Conservation (phyloP, 176 grass and related monocot genomes). For the Aegilops speltoides region DNA sequence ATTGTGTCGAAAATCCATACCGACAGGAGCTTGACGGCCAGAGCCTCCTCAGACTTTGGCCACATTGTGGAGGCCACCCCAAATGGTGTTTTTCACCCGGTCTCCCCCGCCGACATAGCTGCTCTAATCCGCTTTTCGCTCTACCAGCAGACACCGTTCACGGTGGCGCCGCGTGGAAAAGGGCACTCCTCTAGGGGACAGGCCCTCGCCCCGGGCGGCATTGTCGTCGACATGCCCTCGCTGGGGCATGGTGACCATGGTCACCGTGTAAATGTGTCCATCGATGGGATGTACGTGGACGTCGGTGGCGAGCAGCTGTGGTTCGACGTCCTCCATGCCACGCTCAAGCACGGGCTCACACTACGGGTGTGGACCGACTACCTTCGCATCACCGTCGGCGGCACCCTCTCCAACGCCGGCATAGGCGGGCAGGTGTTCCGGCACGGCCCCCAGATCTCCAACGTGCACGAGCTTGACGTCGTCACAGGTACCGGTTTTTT, state of each 20-base stretch:
- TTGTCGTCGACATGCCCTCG: constrained; percentile 55
- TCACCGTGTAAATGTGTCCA: background rate
- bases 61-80: constrained; percentile 25
- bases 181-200: constrained; percentile 62
- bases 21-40: background rate
- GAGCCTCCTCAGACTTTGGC: constrained; percentile 48
- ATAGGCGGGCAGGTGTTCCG: constrained; percentile 50
- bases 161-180: constrained; percentile 34
- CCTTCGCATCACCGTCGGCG: constrained; percentile 50
- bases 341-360: constrained; percentile 31
- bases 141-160: constrained; percentile 29
- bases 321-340: constrained; percentile 52
- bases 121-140: constrained; percentile 38
- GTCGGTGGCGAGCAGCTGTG: constrained; percentile 57
- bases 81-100: constrained; percentile 6
- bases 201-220: constrained; percentile 26
- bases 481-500: constrained; percentile 42
- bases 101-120: constrained; percentile 36
- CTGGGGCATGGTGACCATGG: background rate
- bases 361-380: constrained; percentile 47
- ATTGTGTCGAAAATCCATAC: constrained; percentile 24
- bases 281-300: constrained; percentile 9
- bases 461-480: constrained; percentile 50
- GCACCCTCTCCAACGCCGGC: constrained; percentile 61
- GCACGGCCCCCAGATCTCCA: constrained; percentile 59